Base-by-base conservation (phyloP, 2,329 filamentous ascomycete species). In the Ophiostoma montium region DNA sequence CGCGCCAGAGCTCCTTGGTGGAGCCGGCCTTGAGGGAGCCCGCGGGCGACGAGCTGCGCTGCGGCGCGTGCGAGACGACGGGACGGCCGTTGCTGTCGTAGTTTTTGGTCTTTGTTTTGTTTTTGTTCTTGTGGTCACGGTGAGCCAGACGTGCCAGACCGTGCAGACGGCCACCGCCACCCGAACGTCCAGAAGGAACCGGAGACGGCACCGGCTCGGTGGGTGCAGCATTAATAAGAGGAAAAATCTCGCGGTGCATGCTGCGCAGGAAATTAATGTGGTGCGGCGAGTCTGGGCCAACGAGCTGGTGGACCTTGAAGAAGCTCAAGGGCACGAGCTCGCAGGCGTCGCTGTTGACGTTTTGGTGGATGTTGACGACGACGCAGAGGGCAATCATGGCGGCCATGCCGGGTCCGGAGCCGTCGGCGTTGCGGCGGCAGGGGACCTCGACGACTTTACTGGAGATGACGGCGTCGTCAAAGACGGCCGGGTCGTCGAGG, bases 311-410 rank as follows among this genome's bases (percentile, higher is more conserved):
- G 16, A 66, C 63, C 47, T 67, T 69, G 63, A 77, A 77, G 42
- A 77, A 69, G 15, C 63, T 66, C 35, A 76, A 62, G 0, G 75
- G 72, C 1, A 67, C 64, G 50, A 75, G 73, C 33, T 62, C 62
- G 48, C 71, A 65, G 44, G 67, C 65, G n/a, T 65, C 62, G 36
- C 67, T 66, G 0, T 64, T 60, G 9, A 68, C 60, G 42, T 65
- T 65, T 16, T 65, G 66, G 50, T 75, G 69, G 23, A 77, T 67
- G 5, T 67, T 67, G 35, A 70, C 66, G 46, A 77, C 67, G 21
- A 70, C 62, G 44, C 68, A 68, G 58, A 77, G 74, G 3, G 67
- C 57, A 27, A 67, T 62, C 46, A 68, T 57, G n/a, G 56, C 49
- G 21, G 50, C 50, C 50, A 46, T 51, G 50, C 41, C 33, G 35